These are phyloP conservation scores for Lipomyces orientalis DNA, from an alignment of 805 yeast species.

Conservation along the genomic window DNA sequence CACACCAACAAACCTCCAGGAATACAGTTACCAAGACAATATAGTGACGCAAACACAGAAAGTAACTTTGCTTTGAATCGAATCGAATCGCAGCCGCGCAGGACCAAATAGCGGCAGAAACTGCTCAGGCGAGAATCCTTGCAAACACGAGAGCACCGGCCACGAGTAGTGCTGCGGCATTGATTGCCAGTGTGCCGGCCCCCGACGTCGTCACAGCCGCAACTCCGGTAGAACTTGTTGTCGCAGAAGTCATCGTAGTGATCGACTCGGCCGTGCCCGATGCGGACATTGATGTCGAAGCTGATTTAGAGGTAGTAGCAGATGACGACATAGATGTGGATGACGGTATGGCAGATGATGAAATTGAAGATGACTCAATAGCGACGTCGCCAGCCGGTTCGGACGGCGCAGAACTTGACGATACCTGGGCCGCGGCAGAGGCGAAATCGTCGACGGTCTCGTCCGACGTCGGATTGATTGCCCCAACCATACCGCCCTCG, in stretches of 20 bases:
- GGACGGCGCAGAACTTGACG: conserved; percentile 23
- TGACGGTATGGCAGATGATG: conserved; percentile 1
- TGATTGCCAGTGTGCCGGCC: background rate
- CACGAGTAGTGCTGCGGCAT: background rate
- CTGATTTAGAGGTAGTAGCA: background rate
- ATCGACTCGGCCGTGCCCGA: background rate
- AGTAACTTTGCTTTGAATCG: no score
- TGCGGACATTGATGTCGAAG: conserved; percentile 20
- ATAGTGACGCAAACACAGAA: no score
- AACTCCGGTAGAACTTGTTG: conserved; percentile 13
- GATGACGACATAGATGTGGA: conserved; percentile 20
- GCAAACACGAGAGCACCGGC: background rate
- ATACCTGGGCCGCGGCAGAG: conserved; percentile 23
- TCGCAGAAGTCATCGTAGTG: conserved; percentile 4
- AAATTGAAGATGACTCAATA: background rate
- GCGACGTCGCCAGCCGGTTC: conserved; percentile 7
- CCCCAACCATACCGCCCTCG: conserved; percentile 38
- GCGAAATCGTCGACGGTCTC: conserved; percentile 25
- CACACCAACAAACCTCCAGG: no score
- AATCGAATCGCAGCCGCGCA: no score
- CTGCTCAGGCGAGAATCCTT: background rate
- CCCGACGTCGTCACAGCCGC: background rate
- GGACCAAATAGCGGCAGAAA: no score
- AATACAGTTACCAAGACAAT: no score
- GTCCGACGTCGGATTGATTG: conserved; percentile 32